Percentiles rank a stretch among this genome's conserved stretches.
These are phyloP conservation scores for Euphorbia pulcherrima DNA, from an alignment of 345 rosid species.

Conservation along the genomic window DNA sequence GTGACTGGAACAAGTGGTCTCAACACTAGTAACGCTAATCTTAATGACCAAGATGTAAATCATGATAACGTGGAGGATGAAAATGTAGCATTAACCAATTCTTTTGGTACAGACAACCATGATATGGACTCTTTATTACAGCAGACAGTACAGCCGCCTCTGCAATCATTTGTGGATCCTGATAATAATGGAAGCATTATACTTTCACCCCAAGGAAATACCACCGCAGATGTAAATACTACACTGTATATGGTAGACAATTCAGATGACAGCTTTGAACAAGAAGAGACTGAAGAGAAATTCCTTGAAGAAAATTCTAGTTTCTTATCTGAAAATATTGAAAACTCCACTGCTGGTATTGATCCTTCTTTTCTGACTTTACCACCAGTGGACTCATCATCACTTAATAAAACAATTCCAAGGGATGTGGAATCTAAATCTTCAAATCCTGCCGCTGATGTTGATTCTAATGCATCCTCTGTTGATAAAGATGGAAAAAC, in stretches of 20 bases:
- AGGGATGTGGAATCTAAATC: slow-evolving; percentile 12
- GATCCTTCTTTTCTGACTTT: slow-evolving; percentile 25
- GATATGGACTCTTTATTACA: slow-evolving; percentile 21
- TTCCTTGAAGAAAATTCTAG: slow-evolving; percentile 25
- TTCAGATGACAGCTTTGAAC: slow-evolving; percentile 19
- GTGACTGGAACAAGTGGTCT: slow-evolving; percentile 20
- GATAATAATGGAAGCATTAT: slow-evolving; percentile 17
- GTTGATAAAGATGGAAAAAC: slow-evolving; percentile 22
- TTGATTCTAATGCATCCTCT: slow-evolving; percentile 26
- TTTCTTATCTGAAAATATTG: slow-evolving; percentile 17
- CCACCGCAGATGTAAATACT: slow-evolving; percentile 14
- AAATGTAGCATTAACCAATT: slow-evolving; percentile 15
- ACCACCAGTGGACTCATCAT: slow-evolving; percentile 25
- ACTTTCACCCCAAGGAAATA: slow-evolving; percentile 25
- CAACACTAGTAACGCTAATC: slow-evolving; percentile 29
- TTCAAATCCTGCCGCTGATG: slow-evolving; percentile 18
- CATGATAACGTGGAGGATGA: slow-evolving; percentile 22
- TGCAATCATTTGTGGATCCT: background rate
- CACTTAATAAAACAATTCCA: slow-evolving; percentile 23
- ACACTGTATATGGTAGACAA: background rate
- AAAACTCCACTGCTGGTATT: slow-evolving; percentile 17
- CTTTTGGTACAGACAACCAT: slow-evolving; percentile 17
- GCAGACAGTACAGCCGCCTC: slow-evolving; percentile 12
- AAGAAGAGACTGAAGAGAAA: slow-evolving; percentile 27
- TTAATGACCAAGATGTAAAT: slow-evolving; percentile 21